Evolutionary conservation across 2,329 filamentous ascomycete genomes (phyloP).

Genomic region (Ophiosphaerella narmari): DNA sequence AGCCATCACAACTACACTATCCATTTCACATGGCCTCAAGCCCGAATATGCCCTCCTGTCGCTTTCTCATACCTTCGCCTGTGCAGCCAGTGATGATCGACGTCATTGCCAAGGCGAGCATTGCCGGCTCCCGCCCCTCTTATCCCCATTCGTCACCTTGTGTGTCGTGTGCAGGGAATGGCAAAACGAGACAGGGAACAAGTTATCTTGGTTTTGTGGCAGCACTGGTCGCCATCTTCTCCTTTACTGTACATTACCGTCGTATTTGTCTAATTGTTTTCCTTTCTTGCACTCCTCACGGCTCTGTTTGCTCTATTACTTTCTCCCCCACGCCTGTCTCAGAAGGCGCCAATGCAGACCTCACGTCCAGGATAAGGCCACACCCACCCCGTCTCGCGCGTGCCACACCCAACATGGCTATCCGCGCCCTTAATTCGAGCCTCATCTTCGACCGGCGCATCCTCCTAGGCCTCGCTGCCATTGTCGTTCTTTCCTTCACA

Average conservation of each 20-base stretch:
- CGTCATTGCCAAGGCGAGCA: conserved; percentile 5
- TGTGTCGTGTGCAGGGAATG: conserved; percentile 6
- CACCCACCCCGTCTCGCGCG: conserved; percentile 7
- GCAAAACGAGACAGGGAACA: background rate
- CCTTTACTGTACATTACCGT: background rate
- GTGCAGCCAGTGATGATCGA: no score
- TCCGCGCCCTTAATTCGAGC: conserved; percentile 30
- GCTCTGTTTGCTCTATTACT: background rate
- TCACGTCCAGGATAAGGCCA: conserved; percentile 1
- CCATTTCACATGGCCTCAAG: no score
- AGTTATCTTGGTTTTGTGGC: background rate
- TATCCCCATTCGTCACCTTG: conserved; percentile 5
- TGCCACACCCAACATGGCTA: conserved; percentile 15
- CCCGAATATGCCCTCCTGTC: no score
- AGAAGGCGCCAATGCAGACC: conserved; percentile 18
- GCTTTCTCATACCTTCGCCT: no score
- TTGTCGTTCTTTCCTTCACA: conserved; percentile 28
- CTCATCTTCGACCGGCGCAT: conserved; percentile 35
- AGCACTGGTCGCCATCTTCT: background rate
- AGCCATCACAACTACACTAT: no score
- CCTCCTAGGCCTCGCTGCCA: conserved; percentile 23
- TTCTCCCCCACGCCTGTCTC: background rate
- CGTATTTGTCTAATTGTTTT: background rate
- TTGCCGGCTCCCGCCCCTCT: conserved; percentile 3
- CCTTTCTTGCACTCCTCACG: background rate